Base-by-base conservation (phyloP, 352 stramenopile genomes). In the Pythium insidiosum region DNA sequence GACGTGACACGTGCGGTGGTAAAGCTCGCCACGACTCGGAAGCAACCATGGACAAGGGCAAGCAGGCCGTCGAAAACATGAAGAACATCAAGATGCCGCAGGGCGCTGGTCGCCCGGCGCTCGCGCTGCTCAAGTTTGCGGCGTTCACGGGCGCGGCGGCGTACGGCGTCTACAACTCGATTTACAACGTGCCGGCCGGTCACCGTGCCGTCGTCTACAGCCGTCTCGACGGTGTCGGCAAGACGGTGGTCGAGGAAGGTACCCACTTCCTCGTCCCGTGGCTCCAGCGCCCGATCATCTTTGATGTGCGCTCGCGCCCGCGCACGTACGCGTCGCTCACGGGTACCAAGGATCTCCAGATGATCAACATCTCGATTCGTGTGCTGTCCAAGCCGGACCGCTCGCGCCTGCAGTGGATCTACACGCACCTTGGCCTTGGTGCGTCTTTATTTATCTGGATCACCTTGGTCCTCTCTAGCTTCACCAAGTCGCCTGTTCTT, bases 291-390 rank as follows among this genome's bases (percentile, higher is more conserved):
- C 92, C 95, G 21, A 86, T 97, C 26, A 89, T 98, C 58, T 99
- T 97, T 53, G 91, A 97, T 53, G 86, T 97, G 38, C 77, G 88
- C 53, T 96, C 87, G 41, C 84, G 87, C 48, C 94, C 95, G 19
- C 89, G 92, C 60, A 98, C 96, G 53, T 94, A 96, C 54, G 71
- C 81, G 44, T 95, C 86, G 52, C 63, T 94, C 16, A 95, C 84
- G 51, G 87, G 87, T 58, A 95, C 80, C 33, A 98, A 98, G 79
- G 96, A 99, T 75, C 75, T 99, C 56, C 96, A 99, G 77, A 99
- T 99, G 95, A 97, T 99, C 52, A 98, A 98, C 60, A 97, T 99
- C 53, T 97, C 89, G 9, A 93, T 99, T 59, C 94, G 96, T 93
- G 96, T 99, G 41, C 84, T 99, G 53, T 97, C 95, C 62, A 97